Evolutionary conservation across 129 eudicot genomes (phyloP).

Genomic region (Helianthus tuberosus): DNA sequence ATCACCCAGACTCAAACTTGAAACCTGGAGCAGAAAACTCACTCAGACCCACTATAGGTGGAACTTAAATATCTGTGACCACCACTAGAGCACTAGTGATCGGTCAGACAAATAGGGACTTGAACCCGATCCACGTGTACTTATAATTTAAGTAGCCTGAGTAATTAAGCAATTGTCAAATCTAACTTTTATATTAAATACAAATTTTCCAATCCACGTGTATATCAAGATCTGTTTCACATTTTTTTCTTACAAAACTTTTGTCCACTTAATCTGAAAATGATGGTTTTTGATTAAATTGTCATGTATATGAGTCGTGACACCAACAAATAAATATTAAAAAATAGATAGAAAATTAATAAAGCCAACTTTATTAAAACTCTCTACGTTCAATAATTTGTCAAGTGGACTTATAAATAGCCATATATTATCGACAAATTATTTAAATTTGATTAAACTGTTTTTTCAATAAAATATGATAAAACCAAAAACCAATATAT

Average conservation of each 20-base stretch:
- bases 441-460: neutral
- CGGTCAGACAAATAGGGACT: too few species aligned
- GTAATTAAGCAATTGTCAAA: neutral
- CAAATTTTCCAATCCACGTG: slow-evolving; percentile 4
- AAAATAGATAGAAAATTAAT: neutral
- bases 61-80: too few species aligned
- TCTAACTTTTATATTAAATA: neutral
- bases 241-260: neutral
- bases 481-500: too few species aligned
- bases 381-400: too few species aligned
- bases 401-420: neutral
- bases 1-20: too few species aligned
- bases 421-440: neutral
- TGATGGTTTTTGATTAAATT: slow-evolving; percentile 15
- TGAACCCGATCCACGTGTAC: too few species aligned
- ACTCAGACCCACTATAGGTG: too few species aligned
- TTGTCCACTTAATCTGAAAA: neutral
- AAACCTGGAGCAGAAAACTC: too few species aligned
- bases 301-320: slow-evolving; percentile 10
- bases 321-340: neutral
- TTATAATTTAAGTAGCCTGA: too few species aligned
- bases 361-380: neutral
- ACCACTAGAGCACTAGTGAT: too few species aligned
- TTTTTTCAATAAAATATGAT: too few species aligned
- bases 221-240: neutral